phyloP scores from a whole-genome alignment of 495 filamentous ascomycete genomes.

The Penicillium chermesinum region DNA sequence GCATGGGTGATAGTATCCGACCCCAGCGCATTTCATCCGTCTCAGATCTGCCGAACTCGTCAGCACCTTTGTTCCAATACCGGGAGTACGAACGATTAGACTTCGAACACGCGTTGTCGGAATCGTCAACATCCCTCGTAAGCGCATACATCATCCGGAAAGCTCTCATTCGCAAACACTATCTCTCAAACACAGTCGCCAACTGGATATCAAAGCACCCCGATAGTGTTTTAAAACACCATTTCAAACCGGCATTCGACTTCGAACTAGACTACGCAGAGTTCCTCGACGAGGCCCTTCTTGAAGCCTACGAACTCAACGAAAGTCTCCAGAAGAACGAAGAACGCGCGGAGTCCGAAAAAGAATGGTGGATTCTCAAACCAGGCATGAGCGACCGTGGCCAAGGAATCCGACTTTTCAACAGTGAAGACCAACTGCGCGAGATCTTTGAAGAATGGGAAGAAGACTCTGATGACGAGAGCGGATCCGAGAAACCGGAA shows the following conservation, averaged over 20 bases:
- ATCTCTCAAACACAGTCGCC: slow-evolving; percentile 70
- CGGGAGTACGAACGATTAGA: slow-evolving; percentile 80
- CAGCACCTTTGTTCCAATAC: slow-evolving; percentile 66
- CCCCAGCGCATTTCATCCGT: slow-evolving; percentile 43
- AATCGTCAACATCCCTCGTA: slow-evolving; percentile 55
- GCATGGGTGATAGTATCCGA: slow-evolving; percentile 45
- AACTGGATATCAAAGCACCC: slow-evolving; percentile 82
- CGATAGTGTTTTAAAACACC: slow-evolving; percentile 55
- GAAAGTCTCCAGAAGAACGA: slow-evolving; percentile 68
- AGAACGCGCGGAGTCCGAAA: slow-evolving; percentile 39
- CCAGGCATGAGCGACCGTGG: slow-evolving; percentile 96
- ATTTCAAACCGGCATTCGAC: slow-evolving; percentile 68
- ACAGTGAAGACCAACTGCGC: slow-evolving; percentile 70
- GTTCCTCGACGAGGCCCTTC: slow-evolving; percentile 87
- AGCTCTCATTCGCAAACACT: slow-evolving; percentile 96
- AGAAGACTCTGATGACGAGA: slow-evolving; percentile 48
- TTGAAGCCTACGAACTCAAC: slow-evolving; percentile 80
- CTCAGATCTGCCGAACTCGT: slow-evolving; percentile 36
- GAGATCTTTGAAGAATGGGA: slow-evolving; percentile 86
- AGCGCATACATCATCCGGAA: slow-evolving; percentile 94
- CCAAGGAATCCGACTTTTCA: slow-evolving; percentile 87
- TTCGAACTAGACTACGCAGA: slow-evolving; percentile 97
- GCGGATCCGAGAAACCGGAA: slow-evolving; percentile 33
- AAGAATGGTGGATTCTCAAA: slow-evolving; percentile 97
- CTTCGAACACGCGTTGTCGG: slow-evolving; percentile 63